phyloP scores from a whole-genome alignment of 2,329 filamentous ascomycete genomes.

The Aschersonia sp. region DNA sequence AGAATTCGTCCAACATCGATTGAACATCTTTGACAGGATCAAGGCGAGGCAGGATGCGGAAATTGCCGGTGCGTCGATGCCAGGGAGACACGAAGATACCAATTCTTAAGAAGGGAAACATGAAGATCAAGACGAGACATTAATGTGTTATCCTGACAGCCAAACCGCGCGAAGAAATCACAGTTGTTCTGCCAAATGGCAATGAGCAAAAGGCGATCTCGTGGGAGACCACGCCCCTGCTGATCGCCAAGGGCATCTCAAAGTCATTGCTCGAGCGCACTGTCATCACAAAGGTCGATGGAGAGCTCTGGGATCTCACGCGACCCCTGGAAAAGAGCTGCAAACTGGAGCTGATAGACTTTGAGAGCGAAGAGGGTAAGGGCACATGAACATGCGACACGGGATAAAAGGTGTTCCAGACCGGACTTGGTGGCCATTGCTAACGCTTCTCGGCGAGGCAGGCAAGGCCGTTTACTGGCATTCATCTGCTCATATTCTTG shows the following conservation, averaged over 20 bases:
- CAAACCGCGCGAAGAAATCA: constrained; percentile 61
- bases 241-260: constrained; percentile 64
- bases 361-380: constrained; percentile 37
- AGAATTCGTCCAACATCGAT: constrained; percentile 68
- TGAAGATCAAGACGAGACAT: neutral
- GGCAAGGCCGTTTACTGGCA: constrained; percentile 98
- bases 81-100: neutral
- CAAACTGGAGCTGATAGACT: constrained; percentile 71
- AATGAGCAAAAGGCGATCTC: constrained; percentile 59
- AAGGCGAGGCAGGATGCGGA: constrained; percentile 75
- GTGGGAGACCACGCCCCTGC: constrained; percentile 80
- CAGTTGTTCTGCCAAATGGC: constrained; percentile 59
- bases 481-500: constrained; percentile 88
- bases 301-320: constrained; percentile 81
- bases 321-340: constrained; percentile 80
- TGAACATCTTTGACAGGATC: constrained; percentile 76
- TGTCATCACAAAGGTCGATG: constrained; percentile 75
- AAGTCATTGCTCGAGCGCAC: constrained; percentile 77
- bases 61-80: constrained; percentile 27
- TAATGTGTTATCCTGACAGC: constrained; percentile 19
- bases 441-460: constrained; percentile 5
- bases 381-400: neutral
- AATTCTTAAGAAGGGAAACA: neutral
- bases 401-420: neutral
- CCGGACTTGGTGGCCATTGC: neutral